Evolutionary conservation across 2,329 filamentous ascomycete genomes (phyloP), one percentile per base, ranked within the genome.

Genomic region (Nemania diffusa): DNA sequence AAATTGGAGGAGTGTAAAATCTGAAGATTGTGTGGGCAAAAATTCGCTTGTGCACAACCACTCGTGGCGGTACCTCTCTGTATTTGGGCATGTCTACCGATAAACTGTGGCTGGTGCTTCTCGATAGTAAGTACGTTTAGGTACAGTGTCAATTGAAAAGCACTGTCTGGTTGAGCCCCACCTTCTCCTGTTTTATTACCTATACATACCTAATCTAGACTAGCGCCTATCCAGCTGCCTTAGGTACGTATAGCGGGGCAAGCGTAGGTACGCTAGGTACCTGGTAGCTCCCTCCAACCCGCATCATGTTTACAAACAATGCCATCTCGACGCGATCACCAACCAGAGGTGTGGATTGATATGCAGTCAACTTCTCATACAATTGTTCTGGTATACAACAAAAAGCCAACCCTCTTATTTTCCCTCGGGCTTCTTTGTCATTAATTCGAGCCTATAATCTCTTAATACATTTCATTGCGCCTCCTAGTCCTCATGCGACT

Each of bases 1-100:
- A 72, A 70, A 73, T 72, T 71, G 68, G 69, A 66, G 63, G 69
- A 68, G 68, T 56, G 69, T 57, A 65, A 71, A 73, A 68, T 66
- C 60, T 65, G 44, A 63, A 52, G 67, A 65, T 68, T 73, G 69
- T 72, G 71, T 71, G 71, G 71, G 67, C 56, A 56, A 68, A 71
- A 73, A 72, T 67, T 73, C 70, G 71, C 70, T 72, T 73, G 70
- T 67, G 69, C 64, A 67, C 55, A 60, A 67, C 65, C 48, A 65
- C 61, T 17, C 66, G 68, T 72, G 68, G 68, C 68, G 62, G 27
- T 27, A 13, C 13, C 24, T 40, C n/a, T 20, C 42, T 20, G 15
- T 44, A 13, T 9, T 11, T 34, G 6, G 8, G 32, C 37, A 17
- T 40, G 17, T 48, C 29, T 22, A 27, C 3, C 20, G 61, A 55